Conservation (phyloP, 441 rosid species). For the Metrosideros polymorpha region DNA sequence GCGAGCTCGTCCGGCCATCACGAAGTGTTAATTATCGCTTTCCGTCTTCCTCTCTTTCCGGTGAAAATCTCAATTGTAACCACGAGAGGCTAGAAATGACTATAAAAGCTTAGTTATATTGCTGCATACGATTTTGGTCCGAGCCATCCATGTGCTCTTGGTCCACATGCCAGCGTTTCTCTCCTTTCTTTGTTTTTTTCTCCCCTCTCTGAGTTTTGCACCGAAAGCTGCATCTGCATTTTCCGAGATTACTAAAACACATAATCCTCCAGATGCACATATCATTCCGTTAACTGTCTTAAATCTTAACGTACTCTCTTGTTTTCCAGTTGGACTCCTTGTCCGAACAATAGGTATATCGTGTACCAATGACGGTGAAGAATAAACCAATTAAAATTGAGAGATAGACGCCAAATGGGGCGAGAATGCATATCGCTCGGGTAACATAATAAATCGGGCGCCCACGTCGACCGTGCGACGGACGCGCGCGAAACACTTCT, state of each 20-base stretch:
- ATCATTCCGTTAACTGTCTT: background rate
- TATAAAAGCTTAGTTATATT: too few relatives aligned
- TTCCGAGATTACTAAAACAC: too few relatives aligned
- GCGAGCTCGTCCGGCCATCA: background rate
- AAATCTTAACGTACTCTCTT: background rate
- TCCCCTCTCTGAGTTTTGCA: background rate
- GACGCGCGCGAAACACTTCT: background rate
- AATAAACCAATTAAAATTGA: background rate
- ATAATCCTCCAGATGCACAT: background rate
- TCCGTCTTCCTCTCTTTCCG: background rate
- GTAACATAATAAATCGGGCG: background rate
- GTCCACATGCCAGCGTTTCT: too few relatives aligned
- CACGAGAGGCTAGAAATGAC: background rate
- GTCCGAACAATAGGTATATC: background rate
- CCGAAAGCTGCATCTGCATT: background rate
- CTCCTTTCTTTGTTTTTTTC: too few relatives aligned
- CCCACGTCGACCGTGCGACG: background rate
- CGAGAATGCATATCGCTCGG: background rate
- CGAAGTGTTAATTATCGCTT: background rate
- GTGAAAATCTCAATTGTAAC: background rate
- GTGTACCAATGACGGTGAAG: background rate
- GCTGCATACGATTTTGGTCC: background rate
- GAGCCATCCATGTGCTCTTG: background rate
- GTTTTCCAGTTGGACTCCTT: background rate
- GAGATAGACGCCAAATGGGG: background rate